These are phyloP conservation scores for Salicornia ramosissima DNA, from an alignment of 148 eudicot species.

Conservation along the genomic window DNA sequence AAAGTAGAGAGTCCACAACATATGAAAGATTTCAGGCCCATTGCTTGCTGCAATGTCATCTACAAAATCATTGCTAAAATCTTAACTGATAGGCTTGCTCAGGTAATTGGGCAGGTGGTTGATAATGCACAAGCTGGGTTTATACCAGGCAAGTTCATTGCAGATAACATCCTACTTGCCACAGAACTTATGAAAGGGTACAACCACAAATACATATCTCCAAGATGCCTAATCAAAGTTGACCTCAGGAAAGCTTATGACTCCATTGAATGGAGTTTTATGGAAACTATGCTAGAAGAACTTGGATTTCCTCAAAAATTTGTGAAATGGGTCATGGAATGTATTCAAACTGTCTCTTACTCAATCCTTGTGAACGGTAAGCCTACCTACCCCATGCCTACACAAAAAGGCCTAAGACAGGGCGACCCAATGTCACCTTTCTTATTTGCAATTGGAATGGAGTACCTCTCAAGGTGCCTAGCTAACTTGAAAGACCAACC, in stretches of 20 bases:
- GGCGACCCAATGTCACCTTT: background rate
- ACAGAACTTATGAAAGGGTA: background rate
- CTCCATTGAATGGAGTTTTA: background rate
- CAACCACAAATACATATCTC: background rate
- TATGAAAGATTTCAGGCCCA: background rate
- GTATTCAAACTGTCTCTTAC: background rate
- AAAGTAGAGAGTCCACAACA: background rate
- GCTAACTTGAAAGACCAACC: too few species aligned
- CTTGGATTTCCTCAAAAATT: background rate
- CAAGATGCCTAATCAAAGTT: background rate
- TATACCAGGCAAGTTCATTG: background rate
- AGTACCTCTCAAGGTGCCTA: background rate
- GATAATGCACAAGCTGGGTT: background rate
- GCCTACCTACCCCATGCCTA: background rate
- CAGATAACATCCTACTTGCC: background rate
- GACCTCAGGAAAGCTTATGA: background rate
- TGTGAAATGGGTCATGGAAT: background rate
- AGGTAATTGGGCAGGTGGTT: background rate
- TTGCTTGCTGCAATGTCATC: background rate
- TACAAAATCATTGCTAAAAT: background rate
- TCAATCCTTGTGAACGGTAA: too few species aligned
- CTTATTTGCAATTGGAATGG: background rate
- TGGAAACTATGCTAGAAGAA: background rate
- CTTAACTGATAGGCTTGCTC: background rate
- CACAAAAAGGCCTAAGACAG: background rate